phyloP scores from a whole-genome alignment of 2,329 filamentous ascomycete genomes.

The Colletotrichum phormii region DNA sequence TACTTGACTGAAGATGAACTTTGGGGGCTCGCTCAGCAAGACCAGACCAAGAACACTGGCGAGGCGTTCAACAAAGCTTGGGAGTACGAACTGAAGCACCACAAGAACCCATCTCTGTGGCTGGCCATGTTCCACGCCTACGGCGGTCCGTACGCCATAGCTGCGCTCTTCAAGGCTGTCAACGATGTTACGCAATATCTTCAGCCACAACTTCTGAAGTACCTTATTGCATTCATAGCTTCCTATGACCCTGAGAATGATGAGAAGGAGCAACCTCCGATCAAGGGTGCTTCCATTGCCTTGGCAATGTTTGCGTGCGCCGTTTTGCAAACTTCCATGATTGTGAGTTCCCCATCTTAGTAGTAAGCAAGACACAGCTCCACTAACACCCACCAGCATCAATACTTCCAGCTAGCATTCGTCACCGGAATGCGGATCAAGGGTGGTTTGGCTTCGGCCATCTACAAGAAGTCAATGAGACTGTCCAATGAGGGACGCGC shows the following conservation, averaged over 20 bases:
- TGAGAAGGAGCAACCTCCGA: conserved; percentile 74
- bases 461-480: conserved; percentile 90
- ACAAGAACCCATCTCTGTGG: conserved; percentile 85
- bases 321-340: conserved; percentile 84
- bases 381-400: conserved; percentile 65
- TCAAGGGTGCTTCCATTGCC: conserved; percentile 88
- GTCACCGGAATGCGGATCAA: conserved; percentile 98
- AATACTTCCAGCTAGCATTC: conserved; percentile 97
- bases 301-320: conserved; percentile 93
- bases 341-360: conserved; percentile 55
- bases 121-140: conserved; percentile 86
- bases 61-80: conserved; percentile 79
- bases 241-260: conserved; percentile 72
- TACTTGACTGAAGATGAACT: conserved; percentile 95
- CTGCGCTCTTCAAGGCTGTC: conserved; percentile 86
- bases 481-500: conserved; percentile 94
- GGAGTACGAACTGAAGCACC: conserved; percentile 76
- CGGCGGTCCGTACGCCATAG: conserved; percentile 84
- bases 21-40: conserved; percentile 87
- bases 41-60: conserved; percentile 82
- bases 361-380: neutral
- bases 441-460: conserved; percentile 86
- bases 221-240: conserved; percentile 84
- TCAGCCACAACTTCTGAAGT: conserved; percentile 89
- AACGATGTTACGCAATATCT: conserved; percentile 89